Conservation (phyloP, 116 monocot genomes). For the Papilionanthe hybrid region DNA sequence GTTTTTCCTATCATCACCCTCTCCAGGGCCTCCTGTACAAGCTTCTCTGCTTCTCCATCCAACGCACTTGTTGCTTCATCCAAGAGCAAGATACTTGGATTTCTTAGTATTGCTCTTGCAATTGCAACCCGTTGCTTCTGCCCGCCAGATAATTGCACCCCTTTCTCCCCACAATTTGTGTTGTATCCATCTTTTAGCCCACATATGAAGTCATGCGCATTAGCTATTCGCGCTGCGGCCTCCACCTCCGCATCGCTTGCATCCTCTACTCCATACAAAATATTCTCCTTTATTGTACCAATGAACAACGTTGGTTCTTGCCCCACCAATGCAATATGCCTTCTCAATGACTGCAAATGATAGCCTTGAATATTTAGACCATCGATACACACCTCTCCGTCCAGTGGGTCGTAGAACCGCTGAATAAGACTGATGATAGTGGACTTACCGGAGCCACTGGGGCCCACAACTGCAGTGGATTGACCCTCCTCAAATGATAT, state of each 20-base stretch:
- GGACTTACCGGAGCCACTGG: slow-evolving; percentile 63
- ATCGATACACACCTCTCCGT: slow-evolving; percentile 43
- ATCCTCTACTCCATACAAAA: slow-evolving; percentile 28
- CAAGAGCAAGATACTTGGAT: slow-evolving; percentile 43
- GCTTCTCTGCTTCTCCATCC: slow-evolving; percentile 31
- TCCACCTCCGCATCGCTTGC: slow-evolving; percentile 39
- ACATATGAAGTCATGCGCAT: slow-evolving; percentile 43
- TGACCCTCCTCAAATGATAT: slow-evolving; percentile 40
- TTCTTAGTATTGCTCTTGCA: slow-evolving; percentile 39
- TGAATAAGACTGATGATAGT: slow-evolving; percentile 54
- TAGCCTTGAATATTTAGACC: slow-evolving; percentile 34
- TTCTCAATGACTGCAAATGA: slow-evolving; percentile 34
- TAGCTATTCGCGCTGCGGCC: slow-evolving; percentile 36
- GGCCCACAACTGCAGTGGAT: slow-evolving; percentile 66
- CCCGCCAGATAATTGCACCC: slow-evolving; percentile 33
- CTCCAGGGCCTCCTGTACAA: slow-evolving; percentile 27
- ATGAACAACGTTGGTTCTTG: slow-evolving; percentile 46
- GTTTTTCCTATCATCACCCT: slow-evolving; percentile 31
- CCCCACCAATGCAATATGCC: slow-evolving; percentile 51
- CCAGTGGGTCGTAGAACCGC: slow-evolving; percentile 50
- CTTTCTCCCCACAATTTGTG: slow-evolving; percentile 28
- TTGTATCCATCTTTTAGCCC: slow-evolving; percentile 30
- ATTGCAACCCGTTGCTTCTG: slow-evolving; percentile 49
- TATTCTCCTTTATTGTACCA: slow-evolving; percentile 32
- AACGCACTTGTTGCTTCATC: slow-evolving; percentile 50